A percentile compares a stretch with the other conserved stretches of the same genome.
Conservation (phyloP, 305 asterid genomes). For the Plantago coronopus region DNA sequence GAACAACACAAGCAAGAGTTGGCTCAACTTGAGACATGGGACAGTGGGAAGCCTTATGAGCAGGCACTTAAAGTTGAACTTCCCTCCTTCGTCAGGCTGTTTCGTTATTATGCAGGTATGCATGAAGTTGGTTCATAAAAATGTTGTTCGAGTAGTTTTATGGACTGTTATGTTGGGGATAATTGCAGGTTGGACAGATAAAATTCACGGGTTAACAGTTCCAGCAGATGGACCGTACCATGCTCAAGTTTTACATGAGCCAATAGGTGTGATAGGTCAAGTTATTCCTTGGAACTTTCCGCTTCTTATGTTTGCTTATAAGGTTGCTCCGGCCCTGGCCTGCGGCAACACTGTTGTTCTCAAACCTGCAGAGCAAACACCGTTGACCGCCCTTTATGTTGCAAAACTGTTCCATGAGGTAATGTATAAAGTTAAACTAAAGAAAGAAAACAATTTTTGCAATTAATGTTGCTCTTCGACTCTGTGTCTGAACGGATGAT, state of each 20-base stretch:
- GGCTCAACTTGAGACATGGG: conserved; percentile 77
- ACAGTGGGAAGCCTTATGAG: conserved; percentile 67
- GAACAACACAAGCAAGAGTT: conserved; percentile 56
- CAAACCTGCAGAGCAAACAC: conserved; percentile 80
- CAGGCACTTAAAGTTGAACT: conserved; percentile 56
- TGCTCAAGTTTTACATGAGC: conserved; percentile 62
- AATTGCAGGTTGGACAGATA: conserved; percentile 69
- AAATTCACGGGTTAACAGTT: conserved; percentile 68
- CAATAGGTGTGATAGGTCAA: conserved; percentile 76
- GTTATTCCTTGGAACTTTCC: conserved; percentile 89
- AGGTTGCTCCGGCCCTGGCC: conserved; percentile 75
- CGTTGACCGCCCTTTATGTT: conserved; percentile 63
- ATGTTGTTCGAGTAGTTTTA: no score
- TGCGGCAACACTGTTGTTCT: conserved; percentile 66
- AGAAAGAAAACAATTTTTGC: no score
- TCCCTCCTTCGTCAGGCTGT: conserved; percentile 49
- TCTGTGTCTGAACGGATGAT: not conserved
- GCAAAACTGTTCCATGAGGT: conserved; percentile 75
- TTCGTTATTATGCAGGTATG: conserved; percentile 74
- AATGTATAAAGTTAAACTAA: not conserved
- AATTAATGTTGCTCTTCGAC: not conserved
- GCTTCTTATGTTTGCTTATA: conserved; percentile 66
- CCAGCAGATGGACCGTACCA: conserved; percentile 72
- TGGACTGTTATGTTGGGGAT: not conserved
- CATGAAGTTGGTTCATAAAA: not conserved